A percentile compares a stretch with the other conserved stretches of the same genome.
phyloP scores from a whole-genome alignment of 148 eudicot species.

The Spergularia marina region DNA sequence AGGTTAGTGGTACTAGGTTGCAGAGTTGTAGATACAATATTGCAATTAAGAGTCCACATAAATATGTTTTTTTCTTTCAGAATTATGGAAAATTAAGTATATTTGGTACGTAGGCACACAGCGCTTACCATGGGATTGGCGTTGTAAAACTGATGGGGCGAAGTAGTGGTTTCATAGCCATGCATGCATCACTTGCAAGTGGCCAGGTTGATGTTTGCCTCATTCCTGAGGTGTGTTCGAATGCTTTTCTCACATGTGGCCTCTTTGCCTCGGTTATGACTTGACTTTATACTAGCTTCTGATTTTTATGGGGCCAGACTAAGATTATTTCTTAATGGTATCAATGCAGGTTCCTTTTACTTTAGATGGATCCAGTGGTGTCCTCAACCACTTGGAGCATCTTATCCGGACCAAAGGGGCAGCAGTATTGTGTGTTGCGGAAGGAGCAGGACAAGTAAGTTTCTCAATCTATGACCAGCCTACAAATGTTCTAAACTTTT shows the following conservation, averaged over 20 bases:
- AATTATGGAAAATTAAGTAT: not conserved
- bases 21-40: not conserved
- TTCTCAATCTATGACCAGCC: not conserved
- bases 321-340: slow-evolving; percentile 8
- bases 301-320: not conserved
- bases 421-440: slow-evolving; percentile 47
- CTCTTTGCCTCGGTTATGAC: not conserved
- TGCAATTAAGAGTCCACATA: not conserved
- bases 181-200: slow-evolving; percentile 58
- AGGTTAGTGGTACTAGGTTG: slow-evolving; percentile 24
- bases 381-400: slow-evolving; percentile 41
- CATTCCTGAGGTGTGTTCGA: slow-evolving; percentile 42
- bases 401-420: slow-evolving; percentile 49
- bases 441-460: slow-evolving; percentile 57
- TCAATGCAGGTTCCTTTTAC: slow-evolving; percentile 38
- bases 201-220: slow-evolving; percentile 51
- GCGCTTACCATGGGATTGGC: slow-evolving; percentile 54
- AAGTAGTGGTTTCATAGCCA: slow-evolving; percentile 56
- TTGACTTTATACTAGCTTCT: not conserved
- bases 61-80: not conserved
- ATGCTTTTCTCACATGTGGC: not conserved
- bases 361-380: slow-evolving; percentile 43
- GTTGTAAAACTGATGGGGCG: slow-evolving; percentile 56
- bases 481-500: not conserved
- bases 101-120: slow-evolving; percentile 36